Evolutionary conservation across 1,284 basidiomycete genomes (phyloP).

Genomic region (Neotropicomus parvogracilis): DNA sequence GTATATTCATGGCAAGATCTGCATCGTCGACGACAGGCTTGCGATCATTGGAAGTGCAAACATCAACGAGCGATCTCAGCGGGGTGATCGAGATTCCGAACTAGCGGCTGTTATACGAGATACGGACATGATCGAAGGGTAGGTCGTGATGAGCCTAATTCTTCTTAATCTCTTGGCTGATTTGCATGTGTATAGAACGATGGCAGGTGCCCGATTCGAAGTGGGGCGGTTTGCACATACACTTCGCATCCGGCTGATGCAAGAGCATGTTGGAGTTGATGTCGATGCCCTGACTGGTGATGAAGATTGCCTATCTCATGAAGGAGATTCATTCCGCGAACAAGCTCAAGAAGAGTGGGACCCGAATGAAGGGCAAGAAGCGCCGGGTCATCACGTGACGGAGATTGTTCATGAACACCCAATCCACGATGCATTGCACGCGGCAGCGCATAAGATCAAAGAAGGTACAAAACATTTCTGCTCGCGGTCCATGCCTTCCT

Average conservation of each 20-base stretch:
- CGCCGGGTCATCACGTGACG: conserved; percentile 42
- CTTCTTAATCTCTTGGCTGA: background rate
- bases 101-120: conserved; percentile 90
- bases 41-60: conserved; percentile 99
- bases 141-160: conserved; percentile 23
- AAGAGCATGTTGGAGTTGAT: conserved; percentile 93
- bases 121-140: conserved; percentile 94
- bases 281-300: conserved; percentile 88
- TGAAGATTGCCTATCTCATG: conserved; percentile 62
- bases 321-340: conserved; percentile 53
- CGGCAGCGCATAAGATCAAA: conserved; percentile 39
- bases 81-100: conserved; percentile 96
- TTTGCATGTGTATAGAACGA: conserved; percentile 51
- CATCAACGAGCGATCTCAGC: conserved; percentile 95
- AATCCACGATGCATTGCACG: conserved; percentile 35
- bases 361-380: conserved; percentile 71
- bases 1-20: conserved; percentile 79
- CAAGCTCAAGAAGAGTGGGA: conserved; percentile 71
- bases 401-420: conserved; percentile 38
- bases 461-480: conserved; percentile 45
- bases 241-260: conserved; percentile 90
- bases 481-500: background rate
- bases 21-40: conserved; percentile 94
- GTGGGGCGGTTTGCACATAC: conserved; percentile 97
- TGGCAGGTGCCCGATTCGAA: conserved; percentile 94